A percentile compares a stretch with the other conserved stretches of the same genome.
phyloP scores from a whole-genome alignment of 257 asterid genomes.

The Vinca minor region DNA sequence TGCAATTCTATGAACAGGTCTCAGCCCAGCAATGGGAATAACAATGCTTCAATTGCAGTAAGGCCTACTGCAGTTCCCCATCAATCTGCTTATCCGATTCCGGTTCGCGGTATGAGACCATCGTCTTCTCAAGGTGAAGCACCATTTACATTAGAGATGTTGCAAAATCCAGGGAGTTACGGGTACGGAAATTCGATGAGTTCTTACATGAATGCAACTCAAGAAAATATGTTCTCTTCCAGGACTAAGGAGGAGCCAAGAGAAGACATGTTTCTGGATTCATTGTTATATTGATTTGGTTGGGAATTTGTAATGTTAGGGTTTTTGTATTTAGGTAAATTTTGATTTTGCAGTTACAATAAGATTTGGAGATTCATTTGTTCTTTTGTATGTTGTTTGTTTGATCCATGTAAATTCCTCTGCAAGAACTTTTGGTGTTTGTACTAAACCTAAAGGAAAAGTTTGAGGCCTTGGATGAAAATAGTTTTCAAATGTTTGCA shows the following conservation, averaged over 20 bases:
- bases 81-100: constrained; percentile 20
- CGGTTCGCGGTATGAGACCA: constrained; percentile 18
- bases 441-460: neutral
- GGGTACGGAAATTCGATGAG: constrained; percentile 28
- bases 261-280: constrained; percentile 50
- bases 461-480: no score
- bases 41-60: constrained; percentile 20
- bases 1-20: constrained; percentile 31
- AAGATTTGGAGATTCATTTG: constrained; percentile 20
- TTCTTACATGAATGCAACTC: constrained; percentile 17
- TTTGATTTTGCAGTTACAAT: neutral
- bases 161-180: constrained; percentile 31
- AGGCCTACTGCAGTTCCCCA: constrained; percentile 28
- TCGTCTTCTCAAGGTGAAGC: constrained; percentile 12
- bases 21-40: constrained; percentile 13
- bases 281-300: constrained; percentile 33
- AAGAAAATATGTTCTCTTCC: constrained; percentile 22
- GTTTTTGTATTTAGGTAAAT: no score
- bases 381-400: constrained; percentile 13
- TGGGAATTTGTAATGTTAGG: no score
- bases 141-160: constrained; percentile 42
- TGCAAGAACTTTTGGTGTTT: neutral
- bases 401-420: constrained; percentile 8
- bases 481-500: no score
- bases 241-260: constrained; percentile 56